These are phyloP conservation scores for Talaromyces thailandensis DNA, from an alignment of 495 filamentous ascomycete genomes.

Conservation along the genomic window DNA sequence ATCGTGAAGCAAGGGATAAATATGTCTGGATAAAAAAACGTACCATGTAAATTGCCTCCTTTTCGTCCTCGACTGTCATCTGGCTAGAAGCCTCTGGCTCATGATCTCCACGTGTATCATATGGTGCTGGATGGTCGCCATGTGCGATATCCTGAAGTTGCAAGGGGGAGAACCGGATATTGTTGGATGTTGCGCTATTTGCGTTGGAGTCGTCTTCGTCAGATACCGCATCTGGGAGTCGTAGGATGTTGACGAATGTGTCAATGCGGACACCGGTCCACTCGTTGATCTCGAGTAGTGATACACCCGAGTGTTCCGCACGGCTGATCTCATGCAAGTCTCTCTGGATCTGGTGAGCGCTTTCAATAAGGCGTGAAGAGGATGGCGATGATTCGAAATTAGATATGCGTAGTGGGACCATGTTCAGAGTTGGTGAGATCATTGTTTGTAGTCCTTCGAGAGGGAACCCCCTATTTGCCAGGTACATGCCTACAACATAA, in stretches of 20 bases:
- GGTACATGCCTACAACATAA: slow-evolving; percentile 23
- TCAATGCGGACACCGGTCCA: slow-evolving; percentile 28
- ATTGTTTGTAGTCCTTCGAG: slow-evolving; percentile 20
- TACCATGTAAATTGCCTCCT: background rate
- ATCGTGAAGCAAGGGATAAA: background rate
- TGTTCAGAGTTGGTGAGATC: slow-evolving; percentile 25
- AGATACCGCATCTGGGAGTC: slow-evolving; percentile 16
- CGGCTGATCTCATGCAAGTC: slow-evolving; percentile 24
- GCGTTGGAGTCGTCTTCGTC: background rate
- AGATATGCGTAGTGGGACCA: slow-evolving; percentile 23
- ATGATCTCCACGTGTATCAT: background rate
- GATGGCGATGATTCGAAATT: background rate
- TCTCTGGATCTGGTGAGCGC: slow-evolving; percentile 20
- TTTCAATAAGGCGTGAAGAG: slow-evolving; percentile 3
- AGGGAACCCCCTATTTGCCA: slow-evolving; percentile 24
- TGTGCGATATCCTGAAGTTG: background rate
- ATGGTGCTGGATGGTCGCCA: background rate
- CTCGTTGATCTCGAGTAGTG: slow-evolving; percentile 23
- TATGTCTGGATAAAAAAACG: background rate
- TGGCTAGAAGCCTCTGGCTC: background rate
- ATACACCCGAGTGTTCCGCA: slow-evolving; percentile 20
- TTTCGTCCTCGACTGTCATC: background rate
- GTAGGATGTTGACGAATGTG: slow-evolving; percentile 28
- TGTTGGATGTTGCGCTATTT: background rate
- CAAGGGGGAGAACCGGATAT: background rate